These are phyloP conservation scores for Xanthoconium separans DNA, from an alignment of 1,284 basidiomycete species.

Conservation along the genomic window DNA sequence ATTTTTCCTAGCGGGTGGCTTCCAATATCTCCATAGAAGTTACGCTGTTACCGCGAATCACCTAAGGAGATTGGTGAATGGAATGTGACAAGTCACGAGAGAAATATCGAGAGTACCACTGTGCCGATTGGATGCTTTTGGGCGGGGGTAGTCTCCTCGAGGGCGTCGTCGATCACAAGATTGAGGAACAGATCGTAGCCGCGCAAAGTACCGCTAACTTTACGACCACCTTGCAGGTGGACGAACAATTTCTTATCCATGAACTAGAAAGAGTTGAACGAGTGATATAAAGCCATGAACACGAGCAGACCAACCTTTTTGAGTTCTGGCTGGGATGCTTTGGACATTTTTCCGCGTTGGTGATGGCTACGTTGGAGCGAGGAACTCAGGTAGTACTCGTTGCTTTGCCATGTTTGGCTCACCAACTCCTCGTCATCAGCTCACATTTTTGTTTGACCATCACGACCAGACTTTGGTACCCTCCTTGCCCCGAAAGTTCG, in stretches of 20 bases:
- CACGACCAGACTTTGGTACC: neutral
- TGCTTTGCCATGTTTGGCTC: slow-evolving; percentile 37
- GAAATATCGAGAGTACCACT: slow-evolving; percentile 60
- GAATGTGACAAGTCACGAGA: neutral
- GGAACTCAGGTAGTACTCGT: neutral
- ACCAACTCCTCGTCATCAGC: slow-evolving; percentile 1
- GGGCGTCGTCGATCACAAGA: slow-evolving; percentile 93
- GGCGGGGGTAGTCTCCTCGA: slow-evolving; percentile 89
- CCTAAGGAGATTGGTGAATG: slow-evolving; percentile 47
- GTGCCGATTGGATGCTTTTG: slow-evolving; percentile 90
- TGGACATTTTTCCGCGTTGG: slow-evolving; percentile 62
- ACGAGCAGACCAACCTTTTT: slow-evolving; percentile 70
- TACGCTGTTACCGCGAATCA: slow-evolving; percentile 93
- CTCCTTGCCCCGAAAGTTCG: no score
- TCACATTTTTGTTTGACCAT: neutral
- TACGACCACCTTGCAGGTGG: slow-evolving; percentile 94
- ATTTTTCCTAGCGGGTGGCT: slow-evolving; percentile 45
- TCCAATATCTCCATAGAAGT: slow-evolving; percentile 88
- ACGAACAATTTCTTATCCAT: slow-evolving; percentile 98
- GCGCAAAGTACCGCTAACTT: slow-evolving; percentile 92
- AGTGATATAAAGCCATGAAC: slow-evolving; percentile 2
- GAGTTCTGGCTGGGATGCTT: slow-evolving; percentile 89
- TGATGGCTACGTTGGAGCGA: neutral
- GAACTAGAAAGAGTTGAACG: slow-evolving; percentile 57
- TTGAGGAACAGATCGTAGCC: slow-evolving; percentile 99